These are phyloP conservation scores for Mucor saturninus DNA, from an alignment of 371 early-diverging fungal species.

Conservation along the genomic window DNA sequence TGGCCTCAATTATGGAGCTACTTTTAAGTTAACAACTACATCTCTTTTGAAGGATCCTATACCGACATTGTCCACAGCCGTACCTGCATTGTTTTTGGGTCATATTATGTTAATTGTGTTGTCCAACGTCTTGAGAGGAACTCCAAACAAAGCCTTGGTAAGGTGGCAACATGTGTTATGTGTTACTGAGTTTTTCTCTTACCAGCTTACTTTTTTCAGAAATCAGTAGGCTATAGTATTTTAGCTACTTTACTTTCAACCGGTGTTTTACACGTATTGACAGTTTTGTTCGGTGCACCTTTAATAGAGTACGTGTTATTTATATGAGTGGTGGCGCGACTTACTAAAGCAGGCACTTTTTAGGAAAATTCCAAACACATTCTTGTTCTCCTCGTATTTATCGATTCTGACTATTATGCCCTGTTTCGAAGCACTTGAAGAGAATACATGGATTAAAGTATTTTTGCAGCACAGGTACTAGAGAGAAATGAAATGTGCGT, in stretches of 20 bases:
- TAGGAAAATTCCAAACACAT: conserved; percentile 47
- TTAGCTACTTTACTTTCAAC: conserved; percentile 25
- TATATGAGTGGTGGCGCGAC: background rate
- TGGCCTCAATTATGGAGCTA: conserved; percentile 40
- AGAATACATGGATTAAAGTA: conserved; percentile 37
- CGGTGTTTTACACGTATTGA: conserved; percentile 36
- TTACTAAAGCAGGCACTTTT: background rate
- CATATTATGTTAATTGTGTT: conserved; percentile 33
- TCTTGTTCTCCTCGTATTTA: conserved; percentile 47
- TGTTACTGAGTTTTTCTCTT: too few relatives aligned
- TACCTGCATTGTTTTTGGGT: conserved; percentile 41
- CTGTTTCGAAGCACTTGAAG: conserved; percentile 30
- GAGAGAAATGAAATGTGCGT: background rate
- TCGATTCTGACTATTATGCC: conserved; percentile 45
- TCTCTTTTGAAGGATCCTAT: conserved; percentile 47
- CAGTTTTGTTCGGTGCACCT: conserved; percentile 51
- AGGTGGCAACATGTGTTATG: background rate
- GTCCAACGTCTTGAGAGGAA: conserved; percentile 23
- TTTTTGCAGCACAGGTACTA: conserved; percentile 49
- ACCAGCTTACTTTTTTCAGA: conserved; percentile 7
- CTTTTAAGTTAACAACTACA: conserved; percentile 41
- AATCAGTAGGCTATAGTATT: conserved; percentile 33
- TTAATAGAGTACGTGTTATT: conserved; percentile 36
- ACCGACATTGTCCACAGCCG: conserved; percentile 36
- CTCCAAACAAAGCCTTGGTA: conserved; percentile 15